Conservation (phyloP, 805 yeast species). For the Saturnispora besseyi region DNA sequence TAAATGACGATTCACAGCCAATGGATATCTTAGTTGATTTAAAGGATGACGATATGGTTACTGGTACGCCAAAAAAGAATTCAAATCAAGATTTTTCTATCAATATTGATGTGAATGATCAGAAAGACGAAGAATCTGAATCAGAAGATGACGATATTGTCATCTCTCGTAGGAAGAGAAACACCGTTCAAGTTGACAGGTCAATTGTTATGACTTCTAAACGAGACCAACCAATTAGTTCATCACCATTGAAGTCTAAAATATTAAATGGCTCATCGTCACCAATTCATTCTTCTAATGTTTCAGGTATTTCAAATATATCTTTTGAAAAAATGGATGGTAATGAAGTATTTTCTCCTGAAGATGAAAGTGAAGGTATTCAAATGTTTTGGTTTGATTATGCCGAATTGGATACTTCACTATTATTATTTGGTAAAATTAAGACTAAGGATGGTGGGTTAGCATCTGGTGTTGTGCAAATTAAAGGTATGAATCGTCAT, state of each 20-base stretch:
- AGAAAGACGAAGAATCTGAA: slow-evolving; percentile 14
- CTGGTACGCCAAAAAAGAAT: slow-evolving; percentile 4
- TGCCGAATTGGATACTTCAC: slow-evolving; percentile 60
- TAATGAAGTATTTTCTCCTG: slow-evolving; percentile 24
- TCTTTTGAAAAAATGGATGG: slow-evolving; percentile 28
- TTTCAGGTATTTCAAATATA: slow-evolving; percentile 18
- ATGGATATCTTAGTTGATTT: slow-evolving; percentile 10
- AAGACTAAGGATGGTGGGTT: slow-evolving; percentile 46
- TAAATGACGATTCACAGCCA: background rate
- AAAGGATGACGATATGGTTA: slow-evolving; percentile 6
- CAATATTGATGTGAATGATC: slow-evolving; percentile 9
- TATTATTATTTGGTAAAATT: slow-evolving; percentile 76
- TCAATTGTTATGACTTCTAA: slow-evolving; percentile 34
- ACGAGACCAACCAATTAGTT: slow-evolving; percentile 16
- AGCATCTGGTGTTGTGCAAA: slow-evolving; percentile 70
- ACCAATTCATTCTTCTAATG: slow-evolving; percentile 18
- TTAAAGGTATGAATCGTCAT: slow-evolving; percentile 61
- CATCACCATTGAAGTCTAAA: slow-evolving; percentile 20
- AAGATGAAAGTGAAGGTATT: slow-evolving; percentile 33
- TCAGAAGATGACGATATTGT: slow-evolving; percentile 48
- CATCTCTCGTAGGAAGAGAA: slow-evolving; percentile 44
- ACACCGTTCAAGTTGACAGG: slow-evolving; percentile 33
- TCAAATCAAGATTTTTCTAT: background rate
- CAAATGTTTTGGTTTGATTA: slow-evolving; percentile 88
- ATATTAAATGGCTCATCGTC: slow-evolving; percentile 22